These are phyloP conservation scores for Neonectria magnoliae DNA, from an alignment of 2,329 filamentous ascomycete genomes.

Conservation along the genomic window DNA sequence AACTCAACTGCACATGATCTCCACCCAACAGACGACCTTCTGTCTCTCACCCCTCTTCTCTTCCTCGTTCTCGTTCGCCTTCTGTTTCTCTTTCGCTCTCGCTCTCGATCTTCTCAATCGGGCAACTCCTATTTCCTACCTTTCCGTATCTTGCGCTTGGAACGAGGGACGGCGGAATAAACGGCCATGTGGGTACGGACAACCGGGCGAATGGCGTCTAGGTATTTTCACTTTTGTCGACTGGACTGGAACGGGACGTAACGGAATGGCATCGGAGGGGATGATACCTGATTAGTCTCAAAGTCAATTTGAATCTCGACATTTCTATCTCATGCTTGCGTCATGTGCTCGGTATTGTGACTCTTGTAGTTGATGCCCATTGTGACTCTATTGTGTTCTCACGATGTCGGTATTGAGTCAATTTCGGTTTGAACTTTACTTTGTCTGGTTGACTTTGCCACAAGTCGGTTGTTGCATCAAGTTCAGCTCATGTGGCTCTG, in stretches of 20 bases:
- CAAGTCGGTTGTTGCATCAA: not conserved
- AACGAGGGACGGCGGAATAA: not conserved
- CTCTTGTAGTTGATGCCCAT: not conserved
- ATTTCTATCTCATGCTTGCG: not conserved
- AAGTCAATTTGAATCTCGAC: not conserved
- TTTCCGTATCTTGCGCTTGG: not conserved
- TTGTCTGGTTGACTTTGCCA: too few species aligned
- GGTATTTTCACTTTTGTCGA: not conserved
- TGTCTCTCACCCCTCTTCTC: not conserved
- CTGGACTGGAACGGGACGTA: not conserved
- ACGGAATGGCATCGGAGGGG: not conserved
- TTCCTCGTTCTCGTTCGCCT: not conserved
- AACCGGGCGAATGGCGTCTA: slow-evolving; percentile 2
- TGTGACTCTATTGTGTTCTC: not conserved
- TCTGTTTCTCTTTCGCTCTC: not conserved
- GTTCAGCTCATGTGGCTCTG: not conserved
- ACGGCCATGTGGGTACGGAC: not conserved
- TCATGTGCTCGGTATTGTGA: not conserved
- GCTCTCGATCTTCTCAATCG: not conserved
- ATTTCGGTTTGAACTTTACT: not conserved
- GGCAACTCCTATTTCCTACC: not conserved
- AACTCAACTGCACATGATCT: not conserved
- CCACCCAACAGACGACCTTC: not conserved
- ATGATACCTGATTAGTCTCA: not conserved
- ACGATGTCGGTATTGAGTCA: not conserved